phyloP scores from a whole-genome alignment of 2,329 filamentous ascomycete genomes.

The Beauveria sp. region DNA sequence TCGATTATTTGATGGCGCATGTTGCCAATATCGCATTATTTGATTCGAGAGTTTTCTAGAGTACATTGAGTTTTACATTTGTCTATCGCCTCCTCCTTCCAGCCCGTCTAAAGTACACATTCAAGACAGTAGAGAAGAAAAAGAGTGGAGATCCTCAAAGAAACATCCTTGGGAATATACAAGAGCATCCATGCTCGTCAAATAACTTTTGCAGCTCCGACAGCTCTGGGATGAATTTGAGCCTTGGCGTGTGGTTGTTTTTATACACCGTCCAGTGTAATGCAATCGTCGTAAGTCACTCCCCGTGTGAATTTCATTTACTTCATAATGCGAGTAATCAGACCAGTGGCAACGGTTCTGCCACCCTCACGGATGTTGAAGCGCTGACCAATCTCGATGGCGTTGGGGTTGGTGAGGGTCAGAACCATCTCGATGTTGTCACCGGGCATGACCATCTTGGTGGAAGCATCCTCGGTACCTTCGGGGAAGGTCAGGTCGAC shows the following conservation, averaged over 20 bases:
- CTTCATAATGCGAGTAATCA: constrained; percentile 66
- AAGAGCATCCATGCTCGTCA: constrained; percentile 25
- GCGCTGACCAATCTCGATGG: constrained; percentile 84
- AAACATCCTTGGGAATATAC: constrained; percentile 28
- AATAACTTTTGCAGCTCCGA: constrained; percentile 6
- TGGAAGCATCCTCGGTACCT: constrained; percentile 60
- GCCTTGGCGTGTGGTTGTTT: neutral
- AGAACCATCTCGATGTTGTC: constrained; percentile 98
- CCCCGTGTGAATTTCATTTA: constrained; percentile 28
- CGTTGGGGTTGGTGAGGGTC: constrained; percentile 75
- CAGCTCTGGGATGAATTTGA: neutral
- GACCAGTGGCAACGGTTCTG: constrained; percentile 76
- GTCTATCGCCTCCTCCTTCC: constrained; percentile 24
- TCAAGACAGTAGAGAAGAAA: constrained; percentile 32
- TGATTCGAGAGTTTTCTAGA: neutral
- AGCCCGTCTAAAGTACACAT: constrained; percentile 28
- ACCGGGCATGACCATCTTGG: constrained; percentile 91
- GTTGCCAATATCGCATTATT: neutral
- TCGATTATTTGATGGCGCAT: no score
- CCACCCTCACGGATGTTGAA: constrained; percentile 99
- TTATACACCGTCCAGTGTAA: neutral
- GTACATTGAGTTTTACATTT: constrained; percentile 14
- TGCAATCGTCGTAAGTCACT: neutral
- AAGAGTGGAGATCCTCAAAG: constrained; percentile 34
- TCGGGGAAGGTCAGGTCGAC: constrained; percentile 82